phyloP scores from a whole-genome alignment of 2,329 filamentous ascomycete genomes.

The Aureobasidium leucospermi region DNA sequence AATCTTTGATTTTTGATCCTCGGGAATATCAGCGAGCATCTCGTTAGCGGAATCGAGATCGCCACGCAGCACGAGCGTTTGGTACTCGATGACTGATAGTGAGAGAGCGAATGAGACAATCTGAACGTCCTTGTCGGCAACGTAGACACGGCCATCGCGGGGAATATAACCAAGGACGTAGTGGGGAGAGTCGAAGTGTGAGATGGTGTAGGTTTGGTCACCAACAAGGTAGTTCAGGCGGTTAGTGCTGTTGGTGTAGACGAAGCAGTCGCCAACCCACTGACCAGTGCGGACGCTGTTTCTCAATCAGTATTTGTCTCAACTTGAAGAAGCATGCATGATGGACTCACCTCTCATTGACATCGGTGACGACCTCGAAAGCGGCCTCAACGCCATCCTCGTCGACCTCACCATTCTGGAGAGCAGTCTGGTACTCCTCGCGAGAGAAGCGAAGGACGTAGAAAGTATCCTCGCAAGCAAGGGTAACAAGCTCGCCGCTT shows the following conservation, averaged over 20 bases:
- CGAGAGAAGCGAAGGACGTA: conserved; percentile 90
- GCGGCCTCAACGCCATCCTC: conserved; percentile 90
- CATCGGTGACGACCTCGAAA: conserved; percentile 93
- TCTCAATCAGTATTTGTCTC: background rate
- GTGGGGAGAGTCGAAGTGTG: conserved; percentile 92
- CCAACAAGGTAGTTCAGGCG: conserved; percentile 96
- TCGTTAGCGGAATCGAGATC: conserved; percentile 89
- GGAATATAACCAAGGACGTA: conserved; percentile 94
- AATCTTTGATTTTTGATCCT: conserved; percentile 97
- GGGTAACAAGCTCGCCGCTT: conserved; percentile 82
- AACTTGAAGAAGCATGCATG: background rate
- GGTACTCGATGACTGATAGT: conserved; percentile 89
- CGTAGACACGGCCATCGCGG: conserved; percentile 88
- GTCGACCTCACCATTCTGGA: conserved; percentile 76
- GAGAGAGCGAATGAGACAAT: conserved; percentile 88
- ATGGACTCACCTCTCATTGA: conserved; percentile 67
- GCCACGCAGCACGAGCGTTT: conserved; percentile 86
- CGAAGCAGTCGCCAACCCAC: conserved; percentile 98
- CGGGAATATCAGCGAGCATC: conserved; percentile 72
- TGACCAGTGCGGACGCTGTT: conserved; percentile 79
- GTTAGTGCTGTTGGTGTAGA: conserved; percentile 96
- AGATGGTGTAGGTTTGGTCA: conserved; percentile 95
- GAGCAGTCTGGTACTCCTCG: conserved; percentile 76
- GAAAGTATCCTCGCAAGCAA: conserved; percentile 91
- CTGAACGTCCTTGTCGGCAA: conserved; percentile 90